Base-by-base conservation (phyloP, 2,329 filamentous ascomycete species). In the Aphanocladium album region DNA sequence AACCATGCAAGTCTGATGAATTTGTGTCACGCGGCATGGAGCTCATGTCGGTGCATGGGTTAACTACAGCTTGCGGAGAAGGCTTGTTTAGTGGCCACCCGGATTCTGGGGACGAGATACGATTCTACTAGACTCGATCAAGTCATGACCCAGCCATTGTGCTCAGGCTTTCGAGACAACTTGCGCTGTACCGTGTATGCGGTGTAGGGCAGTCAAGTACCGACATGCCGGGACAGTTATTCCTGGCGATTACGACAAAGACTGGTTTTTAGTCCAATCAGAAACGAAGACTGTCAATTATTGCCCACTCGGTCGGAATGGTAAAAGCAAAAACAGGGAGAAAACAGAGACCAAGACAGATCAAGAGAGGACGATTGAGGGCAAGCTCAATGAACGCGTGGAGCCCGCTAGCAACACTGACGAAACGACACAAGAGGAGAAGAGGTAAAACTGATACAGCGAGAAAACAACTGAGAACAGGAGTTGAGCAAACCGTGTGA, bases 61-160 rank as follows among this genome's bases (percentile, higher is more conserved):
- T 35, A 12, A n/a, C 27, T 21, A 23, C 11, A 35, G 27, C 14
- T 17, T 43, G 46, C 56, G 56, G 46, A 45, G 37, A 23, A 51
- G 12, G 46, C 9, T 43, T 30, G 33, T 16, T 37, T 33, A 50
- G 35, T 37, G 37, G 46, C 23, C 1, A 9, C 55, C 46, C 45
- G 46, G 27, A 59, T 59, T 25, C 47, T 52, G 47, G 57, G 56
- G 47, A 50, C 27, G 47, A 43, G 33, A 50, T 52, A 23, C 33
- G 35, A 23, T 57, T 45, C 21, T 52, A 33, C 57, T 59, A 59
- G 47, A 41, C 57, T 59, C 57, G 47, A 59, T 59, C 27, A 35
- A 58, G 47, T 19, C 17, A 14, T 23, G 43, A 33, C 19, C 57
- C 21, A 45, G 9, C 43, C 9, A 55, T 21, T 57, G 30, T 21